These are phyloP conservation scores for Candida manassasensis DNA, from an alignment of 805 yeast genomes.

Conservation along the genomic window DNA sequence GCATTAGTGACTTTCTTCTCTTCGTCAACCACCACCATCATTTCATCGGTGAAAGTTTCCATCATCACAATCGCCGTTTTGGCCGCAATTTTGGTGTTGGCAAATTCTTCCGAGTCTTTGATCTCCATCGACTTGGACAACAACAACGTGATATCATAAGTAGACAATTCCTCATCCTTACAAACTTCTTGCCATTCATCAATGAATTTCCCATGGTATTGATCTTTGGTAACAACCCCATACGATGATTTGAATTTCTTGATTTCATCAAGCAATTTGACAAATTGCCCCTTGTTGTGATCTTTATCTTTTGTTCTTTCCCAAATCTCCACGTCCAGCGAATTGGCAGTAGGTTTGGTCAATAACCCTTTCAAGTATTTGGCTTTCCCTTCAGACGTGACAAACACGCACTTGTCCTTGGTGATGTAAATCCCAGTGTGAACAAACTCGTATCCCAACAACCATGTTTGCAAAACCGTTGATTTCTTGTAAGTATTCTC, in stretches of 20 bases:
- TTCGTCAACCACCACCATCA: slow-evolving; percentile 83
- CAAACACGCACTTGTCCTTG: slow-evolving; percentile 51
- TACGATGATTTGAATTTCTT: slow-evolving; percentile 36
- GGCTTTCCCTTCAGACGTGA: slow-evolving; percentile 83
- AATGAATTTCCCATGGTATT: slow-evolving; percentile 77
- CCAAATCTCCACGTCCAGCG: slow-evolving; percentile 52
- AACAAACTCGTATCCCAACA: slow-evolving; percentile 93
- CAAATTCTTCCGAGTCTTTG: slow-evolving; percentile 77
- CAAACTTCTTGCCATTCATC: slow-evolving; percentile 64
- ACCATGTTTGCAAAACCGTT: slow-evolving; percentile 83
- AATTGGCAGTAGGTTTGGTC: slow-evolving; percentile 32
- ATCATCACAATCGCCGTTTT: slow-evolving; percentile 74
- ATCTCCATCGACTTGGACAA: slow-evolving; percentile 55
- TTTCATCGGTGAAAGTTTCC: slow-evolving; percentile 79
- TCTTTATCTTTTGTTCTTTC: slow-evolving; percentile 77
- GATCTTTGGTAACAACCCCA: slow-evolving; percentile 73
- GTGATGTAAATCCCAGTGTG: slow-evolving; percentile 74
- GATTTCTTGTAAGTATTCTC: slow-evolving; percentile 88
- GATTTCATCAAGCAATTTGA: slow-evolving; percentile 47
- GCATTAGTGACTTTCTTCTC: slow-evolving; percentile 72
- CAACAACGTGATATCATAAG: slow-evolving; percentile 48
- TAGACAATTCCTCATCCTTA: slow-evolving; percentile 27
- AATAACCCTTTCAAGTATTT: slow-evolving; percentile 65
- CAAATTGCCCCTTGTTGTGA: slow-evolving; percentile 64
- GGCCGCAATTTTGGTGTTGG: slow-evolving; percentile 62